Base-by-base conservation (phyloP, 208 protist species). In the Angomonas ambiguus region DNA sequence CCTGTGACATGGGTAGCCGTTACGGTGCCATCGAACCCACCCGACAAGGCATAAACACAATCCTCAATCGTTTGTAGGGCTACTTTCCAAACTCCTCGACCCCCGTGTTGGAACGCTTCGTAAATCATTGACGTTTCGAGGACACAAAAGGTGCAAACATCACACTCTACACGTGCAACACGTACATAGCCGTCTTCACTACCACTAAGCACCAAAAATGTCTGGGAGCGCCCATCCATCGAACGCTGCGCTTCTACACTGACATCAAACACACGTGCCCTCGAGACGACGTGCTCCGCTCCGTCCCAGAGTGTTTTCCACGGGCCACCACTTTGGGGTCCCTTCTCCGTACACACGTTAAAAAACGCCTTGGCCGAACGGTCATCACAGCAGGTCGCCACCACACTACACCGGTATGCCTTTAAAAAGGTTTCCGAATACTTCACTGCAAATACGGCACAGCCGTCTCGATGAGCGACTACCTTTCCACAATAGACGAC, bases 361-460 rank as follows among this genome's bases (percentile, higher is more conserved):
- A 59, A 60, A 55, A 82, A 88, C 2, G 92, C 38, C 1, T 77
- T 72, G 16, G 79, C 88, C 2, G 76, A 79, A 20, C 85, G 80
- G 67, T 95, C 85, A 56, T 92, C 88, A 63, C 83, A 92, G 64
- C 88, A 89, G 0, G 88, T 90, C 1, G 83, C 83, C 91, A 56
- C 42, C 72, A 69, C 51, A 51, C 32, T 0, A 41, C 28, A 13
- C 58, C 5, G n/a, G 6, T 51, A 11, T 18, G n/a, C 34, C 5
- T n/a, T 1, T 1, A 62, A 3, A 2, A 3, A 32, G 3, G 25
- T 28, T 2, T 34, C 20, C 4, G n/a, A 3, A 4, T 27, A 10
- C 18, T 62, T 62, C 18, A 62, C 81, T 0, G 84, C 62, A 57
- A 94, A 94, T 10, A 94, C 67, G 5, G 88, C 88, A 49, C 88